phyloP scores from a whole-genome alignment of 805 yeast genomes.

The Millerago galiae region DNA sequence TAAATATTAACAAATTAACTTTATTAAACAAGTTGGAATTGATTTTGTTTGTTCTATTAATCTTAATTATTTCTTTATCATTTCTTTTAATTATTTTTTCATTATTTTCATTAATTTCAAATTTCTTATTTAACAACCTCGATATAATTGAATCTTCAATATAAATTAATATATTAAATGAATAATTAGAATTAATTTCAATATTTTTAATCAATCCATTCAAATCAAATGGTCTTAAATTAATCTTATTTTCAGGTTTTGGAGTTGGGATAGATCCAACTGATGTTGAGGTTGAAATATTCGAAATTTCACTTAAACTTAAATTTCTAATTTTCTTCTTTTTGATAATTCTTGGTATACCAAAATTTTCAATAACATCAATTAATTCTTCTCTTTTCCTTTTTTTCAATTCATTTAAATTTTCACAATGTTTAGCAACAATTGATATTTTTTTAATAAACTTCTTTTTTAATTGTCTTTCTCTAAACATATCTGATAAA shows the following conservation, averaged over 20 bases:
- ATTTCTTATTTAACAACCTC: constrained; percentile 29
- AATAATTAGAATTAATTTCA: background rate
- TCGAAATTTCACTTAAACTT: constrained; percentile 2
- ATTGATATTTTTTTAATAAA: constrained; percentile 28
- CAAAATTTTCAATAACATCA: constrained; percentile 29
- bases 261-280: constrained; percentile 4
- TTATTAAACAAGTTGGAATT: constrained; percentile 22
- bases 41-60: constrained; percentile 22
- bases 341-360: constrained; percentile 24
- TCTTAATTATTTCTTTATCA: constrained; percentile 10
- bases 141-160: constrained; percentile 25
- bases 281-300: constrained; percentile 5
- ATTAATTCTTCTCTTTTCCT: constrained; percentile 35
- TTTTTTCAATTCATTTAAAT: constrained; percentile 26
- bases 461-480: constrained; percentile 25
- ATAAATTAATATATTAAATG: constrained; percentile 12
- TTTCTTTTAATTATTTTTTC: constrained; percentile 1
- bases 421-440: constrained; percentile 22
- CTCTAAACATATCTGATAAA: constrained; percentile 38
- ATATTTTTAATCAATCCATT: constrained; percentile 15
- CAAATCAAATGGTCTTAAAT: constrained; percentile 20
- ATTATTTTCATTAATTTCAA: constrained; percentile 16
- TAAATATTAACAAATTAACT: constrained; percentile 30
- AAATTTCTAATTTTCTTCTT: constrained; percentile 13
- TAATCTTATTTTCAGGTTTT: constrained; percentile 11